Evolutionary conservation across 2,329 filamentous ascomycete species (phyloP), one percentile per base, ranked within the genome.

Genomic region (Trichoderma aggressivum): DNA sequence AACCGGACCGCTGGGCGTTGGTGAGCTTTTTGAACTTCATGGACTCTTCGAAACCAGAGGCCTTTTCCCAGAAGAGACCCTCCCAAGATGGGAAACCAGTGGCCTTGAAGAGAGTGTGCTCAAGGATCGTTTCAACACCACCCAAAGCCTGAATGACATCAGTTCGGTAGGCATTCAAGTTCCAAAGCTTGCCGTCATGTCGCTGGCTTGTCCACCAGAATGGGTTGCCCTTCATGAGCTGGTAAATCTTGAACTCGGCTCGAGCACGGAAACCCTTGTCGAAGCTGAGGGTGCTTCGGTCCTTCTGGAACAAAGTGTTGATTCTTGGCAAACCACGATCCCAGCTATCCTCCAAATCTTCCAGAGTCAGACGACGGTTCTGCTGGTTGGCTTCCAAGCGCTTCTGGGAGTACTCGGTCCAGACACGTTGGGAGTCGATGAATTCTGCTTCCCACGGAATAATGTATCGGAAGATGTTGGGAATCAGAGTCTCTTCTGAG

Each of bases 11-110:
- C 81, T 99, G 96, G 1, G 96, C 96, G 77, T 99, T 99, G 0
- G 96, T 99, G 72, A 99, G 85, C 81, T 99, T 99, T 84, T 99
- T 99, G 87, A 98, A 99, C 75, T 98, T 97, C 96, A 99, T 98
- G 0, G 79, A 82, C 59, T 88, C 86, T 75, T 86, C 83, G 71
- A 90, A 90, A 74, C 87, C 86, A 76, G 75, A 81, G 5, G 84
- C 91, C 72, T 90, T 88, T 75, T 94, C 92, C 93, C 94, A 97
- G 78, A 97, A 98, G 4, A 97, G 86, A 75, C 96, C 96, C 81
- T 99, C 96, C 96, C 96, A 99, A 0, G 92, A 96, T 2, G 94
- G 93, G 79, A 99, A 98, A 7, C 94, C 96, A 0, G 96, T 99
- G 1, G 95, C 96, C 78, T 97, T 97, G 87, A 98, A 98, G 8